Evolutionary conservation across 768 basidiomycete species (phyloP).

Genomic region (Tylopilus sp.): DNA sequence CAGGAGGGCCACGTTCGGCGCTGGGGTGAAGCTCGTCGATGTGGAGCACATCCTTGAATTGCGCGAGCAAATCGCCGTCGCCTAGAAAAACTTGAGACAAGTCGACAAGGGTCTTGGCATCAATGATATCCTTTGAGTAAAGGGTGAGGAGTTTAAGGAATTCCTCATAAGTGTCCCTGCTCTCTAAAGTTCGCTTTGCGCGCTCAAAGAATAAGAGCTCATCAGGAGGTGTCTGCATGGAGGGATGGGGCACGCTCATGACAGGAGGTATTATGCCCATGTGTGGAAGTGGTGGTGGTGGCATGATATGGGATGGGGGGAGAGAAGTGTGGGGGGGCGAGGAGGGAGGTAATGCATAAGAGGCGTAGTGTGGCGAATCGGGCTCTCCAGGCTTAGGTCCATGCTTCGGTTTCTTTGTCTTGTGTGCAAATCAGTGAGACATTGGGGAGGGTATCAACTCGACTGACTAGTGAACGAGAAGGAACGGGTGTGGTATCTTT

Average conservation of each 20-base stretch:
- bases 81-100: slow-evolving; percentile 79
- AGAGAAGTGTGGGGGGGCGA: slow-evolving; percentile 31
- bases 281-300: slow-evolving; percentile 27
- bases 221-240: slow-evolving; percentile 48
- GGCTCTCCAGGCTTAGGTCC: slow-evolving; percentile 58
- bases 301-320: slow-evolving; percentile 27
- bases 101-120: slow-evolving; percentile 76
- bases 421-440: slow-evolving; percentile 9
- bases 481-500: slow-evolving; percentile 67
- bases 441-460: slow-evolving; percentile 36
- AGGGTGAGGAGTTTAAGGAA: slow-evolving; percentile 91
- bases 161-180: slow-evolving; percentile 80
- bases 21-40: slow-evolving; percentile 67
- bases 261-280: slow-evolving; percentile 24
- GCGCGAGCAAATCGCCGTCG: slow-evolving; percentile 70
- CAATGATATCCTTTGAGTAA: slow-evolving; percentile 90
- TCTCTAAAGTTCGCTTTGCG: slow-evolving; percentile 77
- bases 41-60: slow-evolving; percentile 85
- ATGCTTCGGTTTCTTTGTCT: slow-evolving; percentile 65
- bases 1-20: slow-evolving; percentile 68
- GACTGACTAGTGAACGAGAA: slow-evolving; percentile 44
- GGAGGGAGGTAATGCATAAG: slow-evolving; percentile 43
- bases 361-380: slow-evolving; percentile 42
- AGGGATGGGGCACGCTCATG: slow-evolving; percentile 26
- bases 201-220: slow-evolving; percentile 94